Evolutionary conservation across 208 protist genomes (phyloP), one percentile per base, ranked within the genome.

Genomic region (Acanthamoeba royreba): DNA sequence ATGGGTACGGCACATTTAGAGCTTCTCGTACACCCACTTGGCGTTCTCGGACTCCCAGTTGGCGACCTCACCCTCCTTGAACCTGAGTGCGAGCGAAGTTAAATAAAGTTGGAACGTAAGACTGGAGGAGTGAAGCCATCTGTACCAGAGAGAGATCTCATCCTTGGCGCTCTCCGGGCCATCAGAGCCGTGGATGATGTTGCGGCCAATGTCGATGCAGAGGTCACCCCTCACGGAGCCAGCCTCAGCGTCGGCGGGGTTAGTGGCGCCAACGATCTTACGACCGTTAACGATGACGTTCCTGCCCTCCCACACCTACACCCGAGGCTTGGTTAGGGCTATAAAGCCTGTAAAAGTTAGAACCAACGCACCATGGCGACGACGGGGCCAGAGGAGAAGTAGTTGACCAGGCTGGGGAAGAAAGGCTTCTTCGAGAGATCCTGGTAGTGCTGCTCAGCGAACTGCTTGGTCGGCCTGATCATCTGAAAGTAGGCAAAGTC

Each of bases 111-210:
- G 35, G 58, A 25, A 1, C 9, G 9, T 9, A 43, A 31, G 74
- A 22, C 13, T 28, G 43, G 11, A 7, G 22, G 2, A 85, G 7
- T n/a, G 33, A 11, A 31, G 13, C 3, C 38, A 43, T 47, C 25
- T 97, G 97, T 99, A 99, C 99, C 99, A 99, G 94, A 99, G 98
- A 40, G 95, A 97, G 93, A 99, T 99, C 97, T 99, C 99, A 86
- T 98, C 95, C 83, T 98, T 86, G 19, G 98, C 98, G 94, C 95
- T 98, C 93, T 99, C 98, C 77, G 98, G 88, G 43, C 97, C 79
- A 94, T 99, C 99, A 86, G 97, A 99, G 83, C 98, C 99, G 98
- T 99, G 99, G 96, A 98, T 98, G 92, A 99, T 98, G 97, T 99
- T 99, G 94, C 98, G 93, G 92, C 98, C 98, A 79, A 99, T 98